phyloP scores from a whole-genome alignment of 1,284 basidiomycete genomes.

The Cryptococcus amylolentus region DNA sequence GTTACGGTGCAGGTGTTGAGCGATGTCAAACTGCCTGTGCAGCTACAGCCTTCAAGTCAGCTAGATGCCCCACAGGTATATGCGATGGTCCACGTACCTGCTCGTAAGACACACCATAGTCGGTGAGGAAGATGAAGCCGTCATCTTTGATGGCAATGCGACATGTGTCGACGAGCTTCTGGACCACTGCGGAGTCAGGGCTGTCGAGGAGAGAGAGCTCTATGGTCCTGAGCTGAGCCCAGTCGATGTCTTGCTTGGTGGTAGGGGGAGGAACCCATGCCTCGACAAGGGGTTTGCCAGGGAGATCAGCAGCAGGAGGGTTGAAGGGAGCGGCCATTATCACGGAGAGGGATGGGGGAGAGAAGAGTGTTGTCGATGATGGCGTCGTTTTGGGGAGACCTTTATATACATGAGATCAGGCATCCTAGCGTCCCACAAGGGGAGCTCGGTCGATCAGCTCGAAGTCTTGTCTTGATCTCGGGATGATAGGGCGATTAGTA shows the following conservation, averaged over 20 bases:
- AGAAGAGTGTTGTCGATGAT: not conserved
- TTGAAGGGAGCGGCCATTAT: slow-evolving; percentile 16
- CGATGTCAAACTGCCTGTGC: slow-evolving; percentile 14
- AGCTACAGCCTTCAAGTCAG: not conserved
- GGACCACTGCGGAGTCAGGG: slow-evolving; percentile 6
- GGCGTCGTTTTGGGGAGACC: not conserved
- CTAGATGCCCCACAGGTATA: too few relatives aligned
- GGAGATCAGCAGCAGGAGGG: slow-evolving; percentile 22
- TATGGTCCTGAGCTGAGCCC: slow-evolving; percentile 20
- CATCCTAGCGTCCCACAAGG: not conserved
- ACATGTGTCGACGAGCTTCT: slow-evolving; percentile 6
- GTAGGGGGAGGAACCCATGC: slow-evolving; percentile 13
- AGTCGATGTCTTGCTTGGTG: slow-evolving; percentile 16
- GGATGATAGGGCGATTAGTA: not conserved
- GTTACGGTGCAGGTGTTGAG: slow-evolving; percentile 8
- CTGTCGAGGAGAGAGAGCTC: slow-evolving; percentile 20
- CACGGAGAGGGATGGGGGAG: not conserved
- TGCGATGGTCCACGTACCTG: not conserved
- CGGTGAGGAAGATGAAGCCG: slow-evolving; percentile 21
- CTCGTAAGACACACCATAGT: slow-evolving; percentile 17
- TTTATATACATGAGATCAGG: not conserved
- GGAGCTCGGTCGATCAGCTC: not conserved
- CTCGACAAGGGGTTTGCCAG: slow-evolving; percentile 14
- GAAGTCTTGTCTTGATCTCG: not conserved
- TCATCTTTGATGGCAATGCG: slow-evolving; percentile 20